phyloP scores from a whole-genome alignment of 352 stramenopile genomes.

The Phytophthora boehmeriae region DNA sequence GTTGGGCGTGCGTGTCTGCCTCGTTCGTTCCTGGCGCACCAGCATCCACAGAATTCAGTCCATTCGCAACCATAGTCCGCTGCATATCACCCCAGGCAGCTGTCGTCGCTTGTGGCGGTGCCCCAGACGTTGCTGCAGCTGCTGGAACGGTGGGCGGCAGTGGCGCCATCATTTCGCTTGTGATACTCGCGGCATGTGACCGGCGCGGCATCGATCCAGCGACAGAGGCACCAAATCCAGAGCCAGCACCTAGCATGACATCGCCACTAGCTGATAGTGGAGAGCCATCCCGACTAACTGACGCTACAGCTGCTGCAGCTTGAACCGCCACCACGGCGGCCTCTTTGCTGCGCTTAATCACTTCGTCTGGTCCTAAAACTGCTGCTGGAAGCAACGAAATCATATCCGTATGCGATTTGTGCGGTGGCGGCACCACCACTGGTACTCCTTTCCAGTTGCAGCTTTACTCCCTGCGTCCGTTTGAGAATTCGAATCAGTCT shows the following conservation, averaged over 20 bases:
- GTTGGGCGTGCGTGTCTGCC: constrained; percentile 6
- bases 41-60: constrained; percentile 14
- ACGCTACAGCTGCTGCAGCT: constrained; percentile 68
- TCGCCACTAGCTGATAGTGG: constrained; percentile 56
- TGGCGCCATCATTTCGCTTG: constrained; percentile 29
- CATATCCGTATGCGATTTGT: constrained; percentile 86
- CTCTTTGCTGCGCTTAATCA: constrained; percentile 89
- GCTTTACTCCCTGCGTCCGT: constrained; percentile 19
- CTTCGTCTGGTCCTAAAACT: constrained; percentile 73
- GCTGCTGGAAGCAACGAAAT: constrained; percentile 60
- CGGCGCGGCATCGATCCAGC: constrained; percentile 42
- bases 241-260: constrained; percentile 56
- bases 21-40: too few relatives aligned
- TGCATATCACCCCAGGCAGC: constrained; percentile 37
- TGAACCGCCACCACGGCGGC: constrained; percentile 76
- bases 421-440: constrained; percentile 51
- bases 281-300: constrained; percentile 49
- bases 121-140: constrained; percentile 8
- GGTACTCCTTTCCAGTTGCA: constrained; percentile 24
- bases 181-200: constrained; percentile 43
- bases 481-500: constrained; percentile 17
- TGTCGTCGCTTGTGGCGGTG: constrained; percentile 8
- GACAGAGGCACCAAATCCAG: constrained; percentile 45
- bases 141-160: constrained; percentile 16
- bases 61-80: constrained; percentile 28